Evolutionary conservation across 352 stramenopile genomes (phyloP).

Genomic region (Aphanomyces euteiches): DNA sequence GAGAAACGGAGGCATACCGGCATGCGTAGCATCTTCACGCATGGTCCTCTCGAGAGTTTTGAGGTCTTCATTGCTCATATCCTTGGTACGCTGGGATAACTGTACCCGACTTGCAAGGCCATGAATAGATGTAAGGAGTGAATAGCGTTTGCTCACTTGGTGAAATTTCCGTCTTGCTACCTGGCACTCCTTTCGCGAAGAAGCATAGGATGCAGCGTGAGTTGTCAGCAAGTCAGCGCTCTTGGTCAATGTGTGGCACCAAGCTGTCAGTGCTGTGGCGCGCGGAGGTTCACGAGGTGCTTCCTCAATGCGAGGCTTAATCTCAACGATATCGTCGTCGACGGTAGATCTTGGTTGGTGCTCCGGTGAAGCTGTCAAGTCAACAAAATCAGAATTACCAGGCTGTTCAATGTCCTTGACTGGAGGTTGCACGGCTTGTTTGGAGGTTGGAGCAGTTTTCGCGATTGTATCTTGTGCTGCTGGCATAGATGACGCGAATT

Average conservation of each 20-base stretch:
- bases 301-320: too few species aligned
- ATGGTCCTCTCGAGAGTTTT: neutral
- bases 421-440: too few species aligned
- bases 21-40: neutral
- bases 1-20: neutral
- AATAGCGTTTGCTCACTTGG: neutral
- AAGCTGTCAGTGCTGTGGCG: neutral
- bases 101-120: neutral
- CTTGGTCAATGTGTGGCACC: neutral
- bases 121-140: neutral
- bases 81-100: neutral
- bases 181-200: neutral
- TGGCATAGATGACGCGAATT: too few species aligned
- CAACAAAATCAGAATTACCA: too few species aligned
- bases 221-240: neutral
- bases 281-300: neutral
- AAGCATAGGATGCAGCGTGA: neutral
- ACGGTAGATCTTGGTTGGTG: too few species aligned
- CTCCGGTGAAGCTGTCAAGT: too few species aligned
- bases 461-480: too few species aligned
- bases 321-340: too few species aligned
- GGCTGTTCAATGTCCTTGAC: too few species aligned
- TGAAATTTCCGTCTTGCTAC: neutral
- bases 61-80: neutral
- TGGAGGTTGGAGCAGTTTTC: too few species aligned